phyloP scores from a whole-genome alignment of 768 basidiomycete genomes.

The Termitomyces sp. region DNA sequence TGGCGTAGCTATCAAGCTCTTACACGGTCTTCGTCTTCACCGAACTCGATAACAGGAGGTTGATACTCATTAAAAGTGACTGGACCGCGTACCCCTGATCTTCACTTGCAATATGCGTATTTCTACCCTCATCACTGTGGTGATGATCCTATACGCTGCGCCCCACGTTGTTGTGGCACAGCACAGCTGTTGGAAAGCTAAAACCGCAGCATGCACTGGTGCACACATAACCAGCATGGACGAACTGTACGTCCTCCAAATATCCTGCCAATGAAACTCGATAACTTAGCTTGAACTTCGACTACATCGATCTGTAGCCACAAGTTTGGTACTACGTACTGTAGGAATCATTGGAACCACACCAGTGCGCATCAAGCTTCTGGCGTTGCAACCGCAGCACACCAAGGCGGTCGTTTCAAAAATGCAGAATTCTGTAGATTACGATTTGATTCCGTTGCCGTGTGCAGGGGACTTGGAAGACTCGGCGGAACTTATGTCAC shows the following conservation, averaged over 20 bases:
- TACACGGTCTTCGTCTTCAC: background rate
- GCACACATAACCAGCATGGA: background rate
- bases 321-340: background rate
- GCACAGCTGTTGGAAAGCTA: background rate
- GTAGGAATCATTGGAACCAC: background rate
- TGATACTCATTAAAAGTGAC: background rate
- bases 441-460: background rate
- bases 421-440: background rate
- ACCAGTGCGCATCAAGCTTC: background rate
- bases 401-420: background rate
- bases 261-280: background rate
- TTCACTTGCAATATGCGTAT: background rate
- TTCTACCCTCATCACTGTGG: background rate
- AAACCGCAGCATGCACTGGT: background rate
- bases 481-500: background rate
- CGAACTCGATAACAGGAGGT: background rate
- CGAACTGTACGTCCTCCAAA: background rate
- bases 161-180: background rate
- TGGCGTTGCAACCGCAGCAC: background rate
- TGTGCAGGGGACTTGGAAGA: background rate
- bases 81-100: background rate
- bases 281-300: background rate
- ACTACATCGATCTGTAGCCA: background rate
- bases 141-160: background rate
- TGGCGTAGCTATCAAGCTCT: background rate